phyloP scores from a whole-genome alignment of 495 filamentous ascomycete genomes.

The Astrothelium subdiscretum region DNA sequence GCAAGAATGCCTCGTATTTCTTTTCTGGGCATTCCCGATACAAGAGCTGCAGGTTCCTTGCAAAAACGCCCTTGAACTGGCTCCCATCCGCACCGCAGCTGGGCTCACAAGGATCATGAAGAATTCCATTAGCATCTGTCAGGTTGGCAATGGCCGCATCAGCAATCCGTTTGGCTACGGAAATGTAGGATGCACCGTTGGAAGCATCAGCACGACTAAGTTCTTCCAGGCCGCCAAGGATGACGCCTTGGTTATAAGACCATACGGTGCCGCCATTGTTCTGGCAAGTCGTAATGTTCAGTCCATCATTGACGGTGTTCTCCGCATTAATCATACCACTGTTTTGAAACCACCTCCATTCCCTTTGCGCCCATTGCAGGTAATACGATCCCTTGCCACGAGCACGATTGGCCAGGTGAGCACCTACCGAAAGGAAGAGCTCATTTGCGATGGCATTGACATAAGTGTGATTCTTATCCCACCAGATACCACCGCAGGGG shows the following conservation, averaged over 20 bases:
- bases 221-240: constrained; percentile 61
- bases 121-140: constrained; percentile 45
- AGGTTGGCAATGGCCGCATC: constrained; percentile 47
- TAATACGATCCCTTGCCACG: constrained; percentile 37
- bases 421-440: constrained; percentile 55
- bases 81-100: constrained; percentile 48
- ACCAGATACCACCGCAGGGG: constrained; percentile 51
- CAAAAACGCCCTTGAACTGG: constrained; percentile 69
- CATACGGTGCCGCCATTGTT: constrained; percentile 55
- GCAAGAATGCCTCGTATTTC: constrained; percentile 44
- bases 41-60: constrained; percentile 55
- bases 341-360: constrained; percentile 58
- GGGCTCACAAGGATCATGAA: constrained; percentile 58
- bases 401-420: constrained; percentile 57
- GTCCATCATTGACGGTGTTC: constrained; percentile 58
- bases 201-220: constrained; percentile 45
- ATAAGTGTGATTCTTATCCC: constrained; percentile 48
- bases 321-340: constrained; percentile 54
- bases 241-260: constrained; percentile 73
- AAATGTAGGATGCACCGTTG: constrained; percentile 31
- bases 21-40: constrained; percentile 42
- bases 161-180: constrained; percentile 47
- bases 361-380: constrained; percentile 39
- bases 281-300: constrained; percentile 42
- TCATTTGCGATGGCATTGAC: constrained; percentile 67